phyloP scores from a whole-genome alignment of 371 early-diverging fungal genomes.

The Syncephalastrum contaminatum region DNA sequence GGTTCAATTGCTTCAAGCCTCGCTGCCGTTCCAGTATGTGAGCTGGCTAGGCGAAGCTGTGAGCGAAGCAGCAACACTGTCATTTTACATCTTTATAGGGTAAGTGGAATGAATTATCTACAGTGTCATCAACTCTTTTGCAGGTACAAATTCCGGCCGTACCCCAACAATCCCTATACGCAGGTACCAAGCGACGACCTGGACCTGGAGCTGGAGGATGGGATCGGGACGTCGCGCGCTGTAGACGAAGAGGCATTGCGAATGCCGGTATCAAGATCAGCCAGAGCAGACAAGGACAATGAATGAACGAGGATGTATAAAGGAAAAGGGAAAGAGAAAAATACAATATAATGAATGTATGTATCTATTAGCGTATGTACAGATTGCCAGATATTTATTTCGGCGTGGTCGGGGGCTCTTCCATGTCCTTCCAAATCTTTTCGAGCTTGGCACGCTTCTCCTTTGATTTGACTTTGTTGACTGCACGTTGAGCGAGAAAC shows the following conservation, averaged over 20 bases:
- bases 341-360: no score
- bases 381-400: no score
- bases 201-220: constrained; percentile 15
- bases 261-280: no score
- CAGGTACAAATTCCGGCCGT: constrained; percentile 46
- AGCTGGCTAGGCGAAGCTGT: constrained; percentile 55
- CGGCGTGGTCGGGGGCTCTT: constrained; percentile 33
- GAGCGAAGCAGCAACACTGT: constrained; percentile 48
- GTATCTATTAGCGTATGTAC: no score
- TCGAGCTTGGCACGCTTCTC: constrained; percentile 32
- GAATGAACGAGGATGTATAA: background rate
- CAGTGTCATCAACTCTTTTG: no score
- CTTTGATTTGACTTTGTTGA: no score
- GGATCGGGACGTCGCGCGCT: background rate
- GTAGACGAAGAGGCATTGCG: background rate
- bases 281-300: no score
- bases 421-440: constrained; percentile 48
- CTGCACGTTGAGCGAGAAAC: constrained; percentile 36
- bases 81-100: constrained; percentile 54
- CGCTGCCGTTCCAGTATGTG: constrained; percentile 53
- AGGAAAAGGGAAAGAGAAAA: no score
- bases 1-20: constrained; percentile 48
- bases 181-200: constrained; percentile 43
- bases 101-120: constrained; percentile 7
- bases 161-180: constrained; percentile 54